Evolutionary conservation across 148 eudicot species (phyloP), one percentile per base, ranked within the genome.

Genomic region (Persicaria tinctoria): DNA sequence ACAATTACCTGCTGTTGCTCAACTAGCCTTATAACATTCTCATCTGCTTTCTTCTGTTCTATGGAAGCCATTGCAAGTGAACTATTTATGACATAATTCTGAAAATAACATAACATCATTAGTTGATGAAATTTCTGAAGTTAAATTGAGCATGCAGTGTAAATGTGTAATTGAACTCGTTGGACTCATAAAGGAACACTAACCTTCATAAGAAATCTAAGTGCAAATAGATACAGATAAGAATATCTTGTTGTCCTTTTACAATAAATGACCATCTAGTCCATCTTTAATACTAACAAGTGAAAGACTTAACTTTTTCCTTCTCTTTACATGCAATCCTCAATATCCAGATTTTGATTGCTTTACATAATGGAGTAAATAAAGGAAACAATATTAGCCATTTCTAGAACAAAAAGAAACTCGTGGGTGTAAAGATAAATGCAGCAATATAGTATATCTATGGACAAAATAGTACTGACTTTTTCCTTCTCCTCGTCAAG

Each of bases 11-110:
- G 89, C 54, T 95, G 97, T 78, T 87, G 91, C 81, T 95, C 98
- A 45, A 90, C 85, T 62, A 90, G 85, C 84, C 96, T 86, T 68
- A 86, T 62, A 18, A 92, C 89, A 86, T 92, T 89, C 76, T 86
- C 91, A 77, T 87, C 97, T 4, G 97, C 88, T 84, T 81, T 92
- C 75, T 74, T 87, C 81, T 92, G 97, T 89, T 92, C 96, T 84
- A 83, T 73, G 16, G 96, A 87, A 60, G 97, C 98, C 92, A 89
- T 81, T 78, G 84, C 85, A 74, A 95, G 92, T 46, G 87, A 87
- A 83, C 66, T 81, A 83, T 85, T 87, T 69, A 84, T 85, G 62
- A 81, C 78, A 68, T 89, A 78, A 82, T 88, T 92, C 98, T 95
- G 74, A 48, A 48, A 69, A 18, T 32, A 71, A 46, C 38, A 71